Percentiles rank a stretch among this genome's conserved stretches.
Evolutionary conservation across 257 asterid genomes (phyloP).

Genomic region (Ajuga chamaepitys): DNA sequence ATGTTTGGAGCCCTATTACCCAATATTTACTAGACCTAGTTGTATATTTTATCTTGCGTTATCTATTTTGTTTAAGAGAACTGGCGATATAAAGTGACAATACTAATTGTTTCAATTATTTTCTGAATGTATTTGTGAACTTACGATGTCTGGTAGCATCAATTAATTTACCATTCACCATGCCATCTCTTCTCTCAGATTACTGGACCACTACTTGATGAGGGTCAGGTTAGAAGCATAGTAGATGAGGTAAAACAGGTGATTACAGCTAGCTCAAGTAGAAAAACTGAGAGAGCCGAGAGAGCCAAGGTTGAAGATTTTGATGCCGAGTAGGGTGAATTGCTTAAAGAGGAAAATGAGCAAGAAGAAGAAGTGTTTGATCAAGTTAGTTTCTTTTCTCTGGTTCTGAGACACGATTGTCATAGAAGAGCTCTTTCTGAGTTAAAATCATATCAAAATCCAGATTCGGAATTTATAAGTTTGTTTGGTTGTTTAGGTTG

Average conservation of each 20-base stretch:
- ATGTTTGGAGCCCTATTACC: neutral
- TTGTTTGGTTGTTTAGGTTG: constrained; percentile 43
- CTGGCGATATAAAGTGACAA: neutral
- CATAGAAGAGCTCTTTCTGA: neutral
- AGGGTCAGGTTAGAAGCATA: constrained; percentile 80
- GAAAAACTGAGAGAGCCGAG: constrained; percentile 76
- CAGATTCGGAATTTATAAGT: neutral
- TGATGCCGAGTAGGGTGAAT: constrained; percentile 91
- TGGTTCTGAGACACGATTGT: neutral
- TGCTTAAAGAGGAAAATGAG: constrained; percentile 89
- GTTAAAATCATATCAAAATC: neutral
- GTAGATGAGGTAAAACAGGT: constrained; percentile 89
- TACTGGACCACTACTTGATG: constrained; percentile 74
- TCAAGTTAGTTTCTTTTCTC: constrained; percentile 44
- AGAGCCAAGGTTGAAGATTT: constrained; percentile 95
- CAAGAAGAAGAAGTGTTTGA: constrained; percentile 98
- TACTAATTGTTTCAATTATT: neutral
- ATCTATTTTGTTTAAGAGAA: neutral
- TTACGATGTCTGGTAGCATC: neutral
- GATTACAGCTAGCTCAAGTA: constrained; percentile 86
- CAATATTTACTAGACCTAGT: neutral
- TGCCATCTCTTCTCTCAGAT: constrained; percentile 37
- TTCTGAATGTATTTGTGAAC: neutral
- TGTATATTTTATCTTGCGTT: neutral
- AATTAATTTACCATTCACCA: neutral